These are phyloP conservation scores for Yarrowia galli DNA, from an alignment of 1,139 yeast genomes.

Conservation along the genomic window DNA sequence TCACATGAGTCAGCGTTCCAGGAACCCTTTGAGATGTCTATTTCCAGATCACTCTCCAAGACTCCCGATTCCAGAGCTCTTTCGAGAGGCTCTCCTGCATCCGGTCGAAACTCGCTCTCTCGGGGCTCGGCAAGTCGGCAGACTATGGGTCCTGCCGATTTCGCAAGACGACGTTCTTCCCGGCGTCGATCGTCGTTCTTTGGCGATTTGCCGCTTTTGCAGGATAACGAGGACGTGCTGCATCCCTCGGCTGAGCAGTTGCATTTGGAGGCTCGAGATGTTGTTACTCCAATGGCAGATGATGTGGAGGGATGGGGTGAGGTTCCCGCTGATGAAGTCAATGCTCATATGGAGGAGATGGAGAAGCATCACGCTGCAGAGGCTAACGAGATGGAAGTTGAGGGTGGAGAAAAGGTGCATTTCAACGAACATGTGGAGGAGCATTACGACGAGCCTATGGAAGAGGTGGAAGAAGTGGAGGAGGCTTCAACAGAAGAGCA, in stretches of 20 bases:
- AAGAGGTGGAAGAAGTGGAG: neutral
- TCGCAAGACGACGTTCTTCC: constrained; percentile 42
- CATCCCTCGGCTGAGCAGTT: constrained; percentile 28
- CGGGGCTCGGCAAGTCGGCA: constrained; percentile 17
- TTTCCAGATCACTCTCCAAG: constrained; percentile 25
- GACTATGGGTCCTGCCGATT: constrained; percentile 21
- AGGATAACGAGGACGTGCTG: constrained; percentile 7
- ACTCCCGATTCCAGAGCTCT: constrained; percentile 26
- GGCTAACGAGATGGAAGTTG: neutral
- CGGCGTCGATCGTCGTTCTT: constrained; percentile 42
- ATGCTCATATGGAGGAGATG: constrained; percentile 4
- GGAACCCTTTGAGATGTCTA: constrained; percentile 8
- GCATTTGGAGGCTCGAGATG: constrained; percentile 31
- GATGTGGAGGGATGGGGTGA: constrained; percentile 18
- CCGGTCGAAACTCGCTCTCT: constrained; percentile 7
- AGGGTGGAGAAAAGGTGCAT: constrained; percentile 5
- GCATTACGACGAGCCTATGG: constrained; percentile 3
- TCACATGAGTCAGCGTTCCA: constrained; percentile 4
- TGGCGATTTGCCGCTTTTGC: constrained; percentile 1
- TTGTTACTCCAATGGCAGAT: constrained; percentile 17
- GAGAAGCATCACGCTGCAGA: neutral
- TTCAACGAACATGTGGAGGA: constrained; percentile 14
- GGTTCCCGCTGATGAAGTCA: neutral
- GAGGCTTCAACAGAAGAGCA: neutral
- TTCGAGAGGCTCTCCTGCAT: constrained; percentile 32